Percentiles rank a stretch among this genome's conserved stretches.
phyloP scores from a whole-genome alignment of 1,284 basidiomycete species.

The Fomitopsis betulina region DNA sequence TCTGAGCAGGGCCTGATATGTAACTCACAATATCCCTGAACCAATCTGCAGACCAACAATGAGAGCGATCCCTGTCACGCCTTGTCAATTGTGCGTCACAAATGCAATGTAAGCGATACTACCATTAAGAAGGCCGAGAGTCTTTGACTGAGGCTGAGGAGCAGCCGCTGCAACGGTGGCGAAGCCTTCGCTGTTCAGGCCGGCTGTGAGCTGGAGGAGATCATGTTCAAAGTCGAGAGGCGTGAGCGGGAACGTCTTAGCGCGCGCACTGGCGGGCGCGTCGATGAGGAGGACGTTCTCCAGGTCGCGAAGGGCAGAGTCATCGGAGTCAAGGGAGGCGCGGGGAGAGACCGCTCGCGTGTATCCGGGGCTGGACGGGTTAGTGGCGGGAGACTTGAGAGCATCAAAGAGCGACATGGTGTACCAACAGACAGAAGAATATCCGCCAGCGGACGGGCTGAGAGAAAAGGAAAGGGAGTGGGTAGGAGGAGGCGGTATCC shows the following conservation, averaged over 20 bases:
- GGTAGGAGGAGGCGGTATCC: neutral
- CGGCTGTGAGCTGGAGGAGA: constrained; percentile 71
- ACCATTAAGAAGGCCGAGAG: neutral
- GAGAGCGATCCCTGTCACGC: constrained; percentile 65
- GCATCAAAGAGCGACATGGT: constrained; percentile 30
- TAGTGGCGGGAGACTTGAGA: constrained; percentile 27
- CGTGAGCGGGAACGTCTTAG: constrained; percentile 62
- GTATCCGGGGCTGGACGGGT: constrained; percentile 18
- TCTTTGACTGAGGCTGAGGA: neutral
- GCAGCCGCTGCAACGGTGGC: constrained; percentile 19
- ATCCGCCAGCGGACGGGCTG: constrained; percentile 1
- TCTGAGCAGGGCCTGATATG: no score
- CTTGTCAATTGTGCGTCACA: neutral
- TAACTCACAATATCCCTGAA: constrained; percentile 82
- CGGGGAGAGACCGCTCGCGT: constrained; percentile 40
- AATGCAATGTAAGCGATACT: neutral
- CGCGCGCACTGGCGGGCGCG: constrained; percentile 28
- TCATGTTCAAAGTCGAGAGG: constrained; percentile 78
- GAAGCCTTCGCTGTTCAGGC: constrained; percentile 57
- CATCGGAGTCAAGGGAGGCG: constrained; percentile 62
- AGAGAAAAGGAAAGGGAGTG: neutral
- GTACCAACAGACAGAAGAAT: constrained; percentile 12
- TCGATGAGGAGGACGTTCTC: constrained; percentile 52
- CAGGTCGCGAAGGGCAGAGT: constrained; percentile 64
- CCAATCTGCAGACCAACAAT: constrained; percentile 87